A percentile compares a stretch with the other conserved stretches of the same genome.
Evolutionary conservation across 345 rosid species (phyloP).

Genomic region (Excoecaria cochinchinensis): DNA sequence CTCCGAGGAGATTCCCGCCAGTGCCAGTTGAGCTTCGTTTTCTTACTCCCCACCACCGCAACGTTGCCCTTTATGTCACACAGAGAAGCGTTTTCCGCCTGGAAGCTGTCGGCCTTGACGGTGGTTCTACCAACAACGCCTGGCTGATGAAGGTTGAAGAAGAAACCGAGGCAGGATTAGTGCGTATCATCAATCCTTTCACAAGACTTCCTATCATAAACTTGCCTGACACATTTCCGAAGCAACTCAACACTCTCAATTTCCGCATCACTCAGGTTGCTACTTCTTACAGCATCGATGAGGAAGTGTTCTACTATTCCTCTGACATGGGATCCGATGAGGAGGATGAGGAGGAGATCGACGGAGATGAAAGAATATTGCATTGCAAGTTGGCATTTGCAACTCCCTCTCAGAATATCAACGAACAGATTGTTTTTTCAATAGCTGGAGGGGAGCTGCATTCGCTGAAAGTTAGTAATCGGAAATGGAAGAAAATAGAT

Average conservation of each 20-base stretch:
- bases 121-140: neutral
- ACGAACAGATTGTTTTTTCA: no score
- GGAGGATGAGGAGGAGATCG: neutral
- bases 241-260: conserved; percentile 5
- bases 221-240: conserved; percentile 10
- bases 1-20: conserved; percentile 7
- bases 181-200: conserved; percentile 8
- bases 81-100: conserved; percentile 10
- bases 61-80: neutral
- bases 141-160: conserved; percentile 27
- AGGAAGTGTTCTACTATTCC: neutral
- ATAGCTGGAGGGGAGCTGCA: no score
- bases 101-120: neutral
- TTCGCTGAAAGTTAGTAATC: neutral
- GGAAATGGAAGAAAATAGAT: neutral
- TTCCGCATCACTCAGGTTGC: neutral
- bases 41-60: neutral
- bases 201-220: neutral
- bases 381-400: neutral
- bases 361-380: neutral
- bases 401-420: no score
- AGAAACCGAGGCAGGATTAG: neutral
- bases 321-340: neutral
- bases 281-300: neutral
- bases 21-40: neutral